Percentiles rank a stretch among this genome's conserved stretches.
phyloP scores from a whole-genome alignment of 2,329 filamentous ascomycete species.

The Pseudonectria buxi region DNA sequence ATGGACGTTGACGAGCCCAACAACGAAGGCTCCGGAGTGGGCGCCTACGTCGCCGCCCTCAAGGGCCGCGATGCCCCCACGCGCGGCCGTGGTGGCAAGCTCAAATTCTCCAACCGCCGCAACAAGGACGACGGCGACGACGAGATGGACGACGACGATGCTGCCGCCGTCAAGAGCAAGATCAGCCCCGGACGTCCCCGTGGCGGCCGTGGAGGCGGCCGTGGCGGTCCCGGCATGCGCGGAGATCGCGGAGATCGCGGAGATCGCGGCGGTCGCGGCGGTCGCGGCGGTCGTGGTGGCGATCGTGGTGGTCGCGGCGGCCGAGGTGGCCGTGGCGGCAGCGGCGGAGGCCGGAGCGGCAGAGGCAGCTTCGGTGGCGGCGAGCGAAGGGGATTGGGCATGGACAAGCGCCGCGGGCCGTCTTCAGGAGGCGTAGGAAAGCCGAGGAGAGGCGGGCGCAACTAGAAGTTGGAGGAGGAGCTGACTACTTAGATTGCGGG shows the following conservation, averaged over 20 bases:
- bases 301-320: slow-evolving; percentile 14
- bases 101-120: slow-evolving; percentile 64
- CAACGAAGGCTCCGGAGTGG: slow-evolving; percentile 50
- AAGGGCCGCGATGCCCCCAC: slow-evolving; percentile 59
- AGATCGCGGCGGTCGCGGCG: slow-evolving; percentile 26
- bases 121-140: slow-evolving; percentile 39
- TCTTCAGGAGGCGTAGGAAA: slow-evolving; percentile 36
- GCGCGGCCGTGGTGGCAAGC: slow-evolving; percentile 58
- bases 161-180: slow-evolving; percentile 45
- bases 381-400: slow-evolving; percentile 44
- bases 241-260: slow-evolving; percentile 30
- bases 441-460: slow-evolving; percentile 27
- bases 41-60: slow-evolving; percentile 63
- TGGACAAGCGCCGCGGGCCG: slow-evolving; percentile 40
- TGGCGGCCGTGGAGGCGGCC: slow-evolving; percentile 21
- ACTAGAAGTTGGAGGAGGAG: slow-evolving; percentile 12
- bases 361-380: slow-evolving; percentile 41
- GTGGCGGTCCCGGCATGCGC: slow-evolving; percentile 22
- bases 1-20: slow-evolving; percentile 62
- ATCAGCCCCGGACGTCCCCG: slow-evolving; percentile 33
- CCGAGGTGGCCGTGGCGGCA: slow-evolving; percentile 28
- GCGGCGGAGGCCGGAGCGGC: slow-evolving; percentile 32
- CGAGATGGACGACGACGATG: slow-evolving; percentile 48
- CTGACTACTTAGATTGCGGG: not conserved
- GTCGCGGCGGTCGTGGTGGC: slow-evolving; percentile 26